phyloP scores from a whole-genome alignment of 2,329 filamentous ascomycete genomes.

The Colletotrichum zoysiae region DNA sequence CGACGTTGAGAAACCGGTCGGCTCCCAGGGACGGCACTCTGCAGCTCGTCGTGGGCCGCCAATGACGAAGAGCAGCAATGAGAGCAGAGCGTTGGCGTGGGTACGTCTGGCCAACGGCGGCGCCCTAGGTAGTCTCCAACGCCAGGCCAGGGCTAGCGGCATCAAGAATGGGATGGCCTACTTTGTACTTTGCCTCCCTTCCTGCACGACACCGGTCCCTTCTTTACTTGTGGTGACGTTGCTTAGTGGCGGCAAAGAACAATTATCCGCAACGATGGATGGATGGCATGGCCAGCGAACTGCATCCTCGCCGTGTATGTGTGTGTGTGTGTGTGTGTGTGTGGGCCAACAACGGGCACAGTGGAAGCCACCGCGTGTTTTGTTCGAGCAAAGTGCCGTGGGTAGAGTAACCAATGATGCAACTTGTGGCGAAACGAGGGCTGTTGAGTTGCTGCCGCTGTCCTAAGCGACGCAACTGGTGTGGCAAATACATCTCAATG shows the following conservation, averaged over 20 bases:
- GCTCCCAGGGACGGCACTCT: constrained; percentile 27
- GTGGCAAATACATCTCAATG: constrained; percentile 32
- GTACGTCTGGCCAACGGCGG: constrained; percentile 17
- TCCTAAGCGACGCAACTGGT: constrained; percentile 9
- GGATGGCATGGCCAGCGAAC: constrained; percentile 7
- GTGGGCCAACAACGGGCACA: constrained; percentile 21
- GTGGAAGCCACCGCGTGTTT: constrained; percentile 15
- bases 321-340: constrained; percentile 22
- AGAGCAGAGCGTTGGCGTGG: neutral
- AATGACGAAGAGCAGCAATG: constrained; percentile 3
- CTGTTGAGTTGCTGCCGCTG: constrained; percentile 1
- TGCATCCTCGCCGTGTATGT: constrained; percentile 14
- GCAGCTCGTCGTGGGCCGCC: constrained; percentile 8
- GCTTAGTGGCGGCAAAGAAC: constrained; percentile 18
- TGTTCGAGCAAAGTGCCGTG: constrained; percentile 14
- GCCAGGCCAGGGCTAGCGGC: constrained; percentile 8
- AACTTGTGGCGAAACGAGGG: constrained; percentile 23
- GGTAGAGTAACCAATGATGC: constrained; percentile 19
- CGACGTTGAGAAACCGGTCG: constrained; percentile 26
- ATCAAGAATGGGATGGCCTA: neutral
- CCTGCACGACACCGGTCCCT: constrained; percentile 8
- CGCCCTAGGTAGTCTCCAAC: neutral
- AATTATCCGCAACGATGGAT: constrained; percentile 34
- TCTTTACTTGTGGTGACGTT: constrained; percentile 11
- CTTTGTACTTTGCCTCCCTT: neutral